Evolutionary conservation across 2,329 filamentous ascomycete genomes (phyloP), one percentile per base, ranked within the genome.

Genomic region (Hymenoscyphus albidus): DNA sequence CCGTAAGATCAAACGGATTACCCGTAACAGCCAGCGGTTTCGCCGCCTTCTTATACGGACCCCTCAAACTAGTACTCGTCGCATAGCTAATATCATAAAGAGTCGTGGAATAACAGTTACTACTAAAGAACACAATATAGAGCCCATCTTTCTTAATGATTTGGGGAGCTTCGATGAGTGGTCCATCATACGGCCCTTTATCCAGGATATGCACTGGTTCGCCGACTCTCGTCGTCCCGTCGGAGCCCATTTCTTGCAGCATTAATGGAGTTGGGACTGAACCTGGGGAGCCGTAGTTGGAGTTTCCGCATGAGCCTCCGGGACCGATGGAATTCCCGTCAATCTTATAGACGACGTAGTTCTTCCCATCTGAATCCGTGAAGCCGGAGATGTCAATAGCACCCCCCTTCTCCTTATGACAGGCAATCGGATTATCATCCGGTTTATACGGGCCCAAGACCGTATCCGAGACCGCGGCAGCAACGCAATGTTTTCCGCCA

Each of bases 371-470:
- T 12, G 73, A 72, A 71, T 90, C 87, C 9, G 76, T 70, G 74
- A 88, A 89, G 3, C 83, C 85, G 0, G 83, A 78, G 0, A 87
- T 78, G 70, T 90, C 88, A 70, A 90, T 89, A 22, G 85, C 82
- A 42, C 87, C 87, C 18, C 87, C 86, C 61, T 78, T 71, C 5
- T 77, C 76, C 0, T 80, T 70, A 0, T 81, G 80, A 69, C 87
- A 89, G 18, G 80, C 80, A 40, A 87, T 57, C 4, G 44, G 44
- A 9, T 22, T 18, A 2, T n/a, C 1, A 51, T 51, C 44, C 5
- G 44, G n/a, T 9, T 9, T 10, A 22, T 51, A 51, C 18, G 44
- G 44, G 1, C 44, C 44, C 44, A 51, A 18, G 10, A 51, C n/a
- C 18, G 18, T 18, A 22, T 51, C n/a, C n/a, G 44, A n/a, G 5